Evolutionary conservation across 106 monocot genomes (phyloP), one percentile per base, ranked within the genome.

Genomic region (Phalaenopsis equestris): DNA sequence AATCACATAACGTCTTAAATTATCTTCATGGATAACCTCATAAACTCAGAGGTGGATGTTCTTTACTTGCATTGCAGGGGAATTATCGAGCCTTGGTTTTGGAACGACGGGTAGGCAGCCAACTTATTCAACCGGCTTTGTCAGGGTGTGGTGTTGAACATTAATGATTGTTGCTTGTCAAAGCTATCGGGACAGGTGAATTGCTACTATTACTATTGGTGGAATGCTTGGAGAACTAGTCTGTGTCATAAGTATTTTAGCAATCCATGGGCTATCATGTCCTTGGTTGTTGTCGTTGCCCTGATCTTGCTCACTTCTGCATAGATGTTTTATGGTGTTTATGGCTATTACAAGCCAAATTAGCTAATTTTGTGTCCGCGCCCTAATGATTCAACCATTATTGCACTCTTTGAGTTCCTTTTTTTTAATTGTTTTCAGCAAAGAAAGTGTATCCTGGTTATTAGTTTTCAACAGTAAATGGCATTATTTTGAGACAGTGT

Each of bases 231-330:
- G 84, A 75, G 85, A 61, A 89, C 87, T 14, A 92, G 72, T 18
- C 81, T 92, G 83, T 78, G 64, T 83, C 87, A 90, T 47, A 81
- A 81, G 41, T 90, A 90, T 81, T 85, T 87, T 77, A 76, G 61
- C 19, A 87, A 81, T 56, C 87, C 90, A 0, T 93, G 93, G 93
- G 87, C 88, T 1, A 86, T 83, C 81, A 64, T 87, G 48, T 93
- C 93, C 21, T 41, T 93, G 30, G 75, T 86, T 11, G 93, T 86
- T 39, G 93, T 85, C 36, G 73, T 84, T 9, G 47, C 87, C 17
- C 80, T 93, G 56, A 78, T 93, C 15, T 6, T 91, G 46, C 89
- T 90, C 12, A 87, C 90, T 9, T 41, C 81, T 24, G 47, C 77
- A 0, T 89, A 93, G 83, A 89, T 87, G 87, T 30, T 30, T 30